These are phyloP conservation scores for Suhomyces bolitotheri DNA, from an alignment of 1,139 yeast species.

Conservation along the genomic window DNA sequence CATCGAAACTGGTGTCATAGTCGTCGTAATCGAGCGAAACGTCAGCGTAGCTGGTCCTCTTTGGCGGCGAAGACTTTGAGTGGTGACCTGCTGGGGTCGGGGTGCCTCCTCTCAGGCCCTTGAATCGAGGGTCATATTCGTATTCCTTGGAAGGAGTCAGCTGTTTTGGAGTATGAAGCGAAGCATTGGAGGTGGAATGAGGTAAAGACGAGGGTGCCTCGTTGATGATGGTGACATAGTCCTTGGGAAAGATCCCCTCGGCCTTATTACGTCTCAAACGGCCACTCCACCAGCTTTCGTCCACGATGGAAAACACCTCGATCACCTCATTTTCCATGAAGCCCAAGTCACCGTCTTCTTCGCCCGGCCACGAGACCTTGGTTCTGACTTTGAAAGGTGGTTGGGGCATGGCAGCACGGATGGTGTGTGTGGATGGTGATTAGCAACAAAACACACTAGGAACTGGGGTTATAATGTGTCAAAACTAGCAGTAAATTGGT, in stretches of 20 bases:
- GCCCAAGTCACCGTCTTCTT: constrained; percentile 84
- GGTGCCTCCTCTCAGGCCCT: constrained; percentile 15
- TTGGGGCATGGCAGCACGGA: constrained; percentile 22
- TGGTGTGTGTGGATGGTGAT: constrained; percentile 2
- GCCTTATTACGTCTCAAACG: constrained; percentile 74
- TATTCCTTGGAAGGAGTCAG: constrained; percentile 22
- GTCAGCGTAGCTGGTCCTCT: constrained; percentile 19
- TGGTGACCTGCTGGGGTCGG: constrained; percentile 14
- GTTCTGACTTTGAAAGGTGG: constrained; percentile 78
- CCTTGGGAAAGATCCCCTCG: constrained; percentile 83
- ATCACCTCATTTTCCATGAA: constrained; percentile 91
- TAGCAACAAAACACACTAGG: too few relatives aligned
- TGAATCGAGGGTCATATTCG: constrained; percentile 3
- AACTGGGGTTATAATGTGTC: too few relatives aligned
- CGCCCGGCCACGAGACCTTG: constrained; percentile 87
- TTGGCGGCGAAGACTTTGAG: constrained; percentile 19
- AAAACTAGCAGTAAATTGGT: background rate
- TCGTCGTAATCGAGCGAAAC: constrained; percentile 23
- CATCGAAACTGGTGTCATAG: constrained; percentile 30
- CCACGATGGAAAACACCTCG: constrained; percentile 77
- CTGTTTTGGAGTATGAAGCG: constrained; percentile 14
- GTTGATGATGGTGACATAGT: constrained; percentile 69
- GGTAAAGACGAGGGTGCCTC: constrained; percentile 15
- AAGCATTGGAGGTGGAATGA: constrained; percentile 16
- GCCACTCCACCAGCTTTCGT: constrained; percentile 95